Evolutionary conservation across 306 rosid species (phyloP), one percentile per base, ranked within the genome.

Genomic region (Alnus glutinosa): DNA sequence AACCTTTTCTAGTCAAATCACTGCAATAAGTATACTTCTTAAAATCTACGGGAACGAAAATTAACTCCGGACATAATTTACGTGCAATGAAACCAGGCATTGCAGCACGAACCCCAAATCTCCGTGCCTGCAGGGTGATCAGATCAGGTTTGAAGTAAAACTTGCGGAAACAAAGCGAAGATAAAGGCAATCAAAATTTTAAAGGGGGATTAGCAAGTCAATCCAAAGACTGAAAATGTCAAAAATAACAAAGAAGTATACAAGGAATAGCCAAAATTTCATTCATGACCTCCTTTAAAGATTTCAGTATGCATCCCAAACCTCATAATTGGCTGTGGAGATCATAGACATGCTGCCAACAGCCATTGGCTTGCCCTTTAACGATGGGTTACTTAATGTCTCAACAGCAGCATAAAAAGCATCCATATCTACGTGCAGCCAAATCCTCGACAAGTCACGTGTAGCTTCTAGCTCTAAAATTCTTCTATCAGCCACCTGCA

Each of bases 341-440:
- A 92, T 81, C 98, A 95, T 95, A 75, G 98, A 95, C 90, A 90
- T 86, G 76, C 86, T 69, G 19, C 98, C 98, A 79, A 95, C 97
- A 30, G 98, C 98, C 97, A 95, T 91, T 52, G 98, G 94, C 85
- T 85, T 95, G 9, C 92, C 97, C 78, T 84, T 85, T 46, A 95
- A 78, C 0, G 80, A 67, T 61, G 97, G 96, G 47, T 92, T 87
- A 73, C 94, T 89, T 79, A 95, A 83, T 46, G 98, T 92, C 85
- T 95, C 97, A n/a, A 88, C 98, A 15, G 98, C 98, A 2, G 97
- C 98, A 83, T 92, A 95, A 82, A 95, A 95, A 81, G 98, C 98
- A 90, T 95, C 98, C 98, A 95, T 95, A 82, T 92, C 98, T 48
- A 95, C 94, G 84, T 95, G 98, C 81, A 95, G 79, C 98, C 98